Evolutionary conservation across 2,329 filamentous ascomycete genomes (phyloP).

Genomic region (Dactylellina cionopaga): DNA sequence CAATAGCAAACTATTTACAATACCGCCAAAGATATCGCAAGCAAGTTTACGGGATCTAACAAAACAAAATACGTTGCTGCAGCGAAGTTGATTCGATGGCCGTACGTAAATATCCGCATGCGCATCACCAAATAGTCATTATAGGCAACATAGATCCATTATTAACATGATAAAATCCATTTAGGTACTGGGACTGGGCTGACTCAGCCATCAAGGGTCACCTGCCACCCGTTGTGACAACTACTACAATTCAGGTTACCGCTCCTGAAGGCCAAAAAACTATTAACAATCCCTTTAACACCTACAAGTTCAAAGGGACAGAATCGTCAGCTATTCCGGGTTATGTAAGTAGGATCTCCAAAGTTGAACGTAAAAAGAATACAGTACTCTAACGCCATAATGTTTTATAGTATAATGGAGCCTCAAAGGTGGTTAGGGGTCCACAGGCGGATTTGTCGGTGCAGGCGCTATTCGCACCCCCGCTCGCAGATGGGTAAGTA

Average conservation of each 20-base stretch:
- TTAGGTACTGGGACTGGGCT: constrained; percentile 56
- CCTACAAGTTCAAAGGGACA: background rate
- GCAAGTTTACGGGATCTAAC: constrained; percentile 40
- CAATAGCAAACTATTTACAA: constrained; percentile 49
- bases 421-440: no score
- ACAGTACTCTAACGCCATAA: no score
- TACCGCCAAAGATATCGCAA: constrained; percentile 45
- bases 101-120: constrained; percentile 46
- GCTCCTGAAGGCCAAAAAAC: constrained; percentile 27
- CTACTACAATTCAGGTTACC: constrained; percentile 34
- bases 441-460: no score
- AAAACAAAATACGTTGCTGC: constrained; percentile 53
- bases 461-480: no score
- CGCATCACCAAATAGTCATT: background rate
- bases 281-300: constrained; percentile 18
- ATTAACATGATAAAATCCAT: background rate
- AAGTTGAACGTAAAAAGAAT: background rate
- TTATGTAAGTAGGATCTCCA: background rate
- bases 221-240: constrained; percentile 43
- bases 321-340: background rate
- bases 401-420: no score
- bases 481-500: no score
- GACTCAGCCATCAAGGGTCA: constrained; percentile 21
- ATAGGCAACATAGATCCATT: background rate
- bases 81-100: constrained; percentile 52